Percentiles rank a stretch among this genome's conserved stretches.
Conservation (phyloP, 768 basidiomycete species). For the Gloeostereum incarnatum region DNA sequence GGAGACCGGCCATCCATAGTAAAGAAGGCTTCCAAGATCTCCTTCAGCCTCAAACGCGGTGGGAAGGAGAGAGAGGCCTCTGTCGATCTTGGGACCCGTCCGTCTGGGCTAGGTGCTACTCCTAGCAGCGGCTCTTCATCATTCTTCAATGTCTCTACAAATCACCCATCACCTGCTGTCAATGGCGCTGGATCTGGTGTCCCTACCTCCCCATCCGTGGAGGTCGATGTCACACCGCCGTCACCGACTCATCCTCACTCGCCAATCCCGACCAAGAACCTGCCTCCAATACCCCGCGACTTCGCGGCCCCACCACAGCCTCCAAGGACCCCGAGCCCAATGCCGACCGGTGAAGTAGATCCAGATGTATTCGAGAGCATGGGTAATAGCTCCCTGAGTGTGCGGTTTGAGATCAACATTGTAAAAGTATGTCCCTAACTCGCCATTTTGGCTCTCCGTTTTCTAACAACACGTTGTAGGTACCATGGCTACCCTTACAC, state of each 20-base stretch:
- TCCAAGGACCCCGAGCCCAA: conserved; percentile 37
- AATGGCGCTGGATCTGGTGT: conserved; percentile 17
- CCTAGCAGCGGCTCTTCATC: conserved; percentile 75
- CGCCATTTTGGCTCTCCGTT: background rate
- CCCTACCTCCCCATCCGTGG: conserved; percentile 15
- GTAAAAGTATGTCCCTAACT: conserved; percentile 65
- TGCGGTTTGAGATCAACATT: conserved; percentile 94
- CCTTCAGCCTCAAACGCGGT: conserved; percentile 53
- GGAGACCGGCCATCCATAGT: conserved; percentile 46
- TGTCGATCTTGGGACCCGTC: conserved; percentile 6
- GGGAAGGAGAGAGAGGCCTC: conserved; percentile 21
- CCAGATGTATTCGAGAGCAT: conserved; percentile 64
- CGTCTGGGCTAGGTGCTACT: conserved; percentile 47
- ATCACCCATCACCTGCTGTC: conserved; percentile 18
- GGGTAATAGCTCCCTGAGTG: conserved; percentile 71
- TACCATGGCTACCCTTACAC: conserved; percentile 87
- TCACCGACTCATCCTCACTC: conserved; percentile 4
- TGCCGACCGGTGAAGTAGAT: conserved; percentile 61
- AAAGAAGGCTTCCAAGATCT: conserved; percentile 73
- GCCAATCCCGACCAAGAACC: conserved; percentile 35
- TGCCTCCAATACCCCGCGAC: conserved; percentile 80
- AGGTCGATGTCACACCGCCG: conserved; percentile 18
- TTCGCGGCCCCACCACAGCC: conserved; percentile 27
- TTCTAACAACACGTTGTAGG: conserved; percentile 30
- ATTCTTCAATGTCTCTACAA: conserved; percentile 74